These are phyloP conservation scores for Boechera retrofracta DNA, from an alignment of 345 rosid genomes.

Conservation along the genomic window DNA sequence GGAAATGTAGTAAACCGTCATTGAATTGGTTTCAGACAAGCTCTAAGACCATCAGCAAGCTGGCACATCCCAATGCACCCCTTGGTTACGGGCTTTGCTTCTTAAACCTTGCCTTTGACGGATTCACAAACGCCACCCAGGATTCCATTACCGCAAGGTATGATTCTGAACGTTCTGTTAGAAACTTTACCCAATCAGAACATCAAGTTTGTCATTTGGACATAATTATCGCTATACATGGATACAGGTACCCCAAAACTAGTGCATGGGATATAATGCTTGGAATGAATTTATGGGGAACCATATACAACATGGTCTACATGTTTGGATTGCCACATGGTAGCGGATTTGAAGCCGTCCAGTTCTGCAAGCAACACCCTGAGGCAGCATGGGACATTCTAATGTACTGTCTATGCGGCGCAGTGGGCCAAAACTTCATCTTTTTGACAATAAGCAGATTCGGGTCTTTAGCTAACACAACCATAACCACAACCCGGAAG, in stretches of 20 bases:
- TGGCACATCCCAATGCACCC: slow-evolving; percentile 96
- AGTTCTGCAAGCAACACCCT: slow-evolving; percentile 89
- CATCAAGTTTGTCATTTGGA: too few species aligned
- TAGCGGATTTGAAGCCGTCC: slow-evolving; percentile 77
- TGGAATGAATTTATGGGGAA: slow-evolving; percentile 98
- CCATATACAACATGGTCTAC: slow-evolving; percentile 86
- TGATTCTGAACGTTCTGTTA: slow-evolving; percentile 8
- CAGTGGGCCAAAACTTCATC: slow-evolving; percentile 97
- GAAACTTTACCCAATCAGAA: not conserved
- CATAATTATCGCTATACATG: slow-evolving; percentile 7
- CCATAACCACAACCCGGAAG: slow-evolving; percentile 95
- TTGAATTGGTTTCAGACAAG: slow-evolving; percentile 67
- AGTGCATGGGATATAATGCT: slow-evolving; percentile 97
- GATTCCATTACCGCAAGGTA: slow-evolving; percentile 90
- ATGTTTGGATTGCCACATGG: slow-evolving; percentile 90
- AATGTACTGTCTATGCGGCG: slow-evolving; percentile 92
- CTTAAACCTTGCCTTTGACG: slow-evolving; percentile 93
- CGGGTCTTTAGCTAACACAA: slow-evolving; percentile 94
- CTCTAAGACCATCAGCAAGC: slow-evolving; percentile 90
- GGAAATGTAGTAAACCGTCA: slow-evolving; percentile 7
- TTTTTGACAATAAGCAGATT: slow-evolving; percentile 93
- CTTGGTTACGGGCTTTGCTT: slow-evolving; percentile 94
- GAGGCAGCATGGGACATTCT: slow-evolving; percentile 95
- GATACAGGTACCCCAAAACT: slow-evolving; percentile 71
- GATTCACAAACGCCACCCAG: slow-evolving; percentile 98